phyloP scores from a whole-genome alignment of 148 eudicot genomes.

The Fagopyrum tataricum region DNA sequence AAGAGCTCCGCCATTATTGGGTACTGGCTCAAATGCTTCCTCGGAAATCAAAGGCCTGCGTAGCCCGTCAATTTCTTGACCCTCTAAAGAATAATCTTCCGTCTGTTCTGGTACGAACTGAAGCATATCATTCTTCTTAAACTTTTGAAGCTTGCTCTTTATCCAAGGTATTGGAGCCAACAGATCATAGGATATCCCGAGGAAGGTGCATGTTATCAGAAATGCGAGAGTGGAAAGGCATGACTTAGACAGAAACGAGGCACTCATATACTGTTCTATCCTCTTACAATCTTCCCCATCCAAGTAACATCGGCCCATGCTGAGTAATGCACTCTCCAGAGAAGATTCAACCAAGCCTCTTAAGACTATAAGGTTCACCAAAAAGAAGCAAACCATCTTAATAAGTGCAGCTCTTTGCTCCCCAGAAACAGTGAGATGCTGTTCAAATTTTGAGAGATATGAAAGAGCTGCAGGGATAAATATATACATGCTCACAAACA shows the following conservation, averaged over 20 bases:
- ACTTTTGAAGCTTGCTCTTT: slow-evolving; percentile 66
- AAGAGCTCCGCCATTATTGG: slow-evolving; percentile 26
- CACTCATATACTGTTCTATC: slow-evolving; percentile 88
- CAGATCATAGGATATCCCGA: slow-evolving; percentile 91
- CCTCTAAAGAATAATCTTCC: slow-evolving; percentile 61
- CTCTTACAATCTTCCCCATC: slow-evolving; percentile 93
- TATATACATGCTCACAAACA: slow-evolving; percentile 95
- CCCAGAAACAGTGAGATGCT: slow-evolving; percentile 80
- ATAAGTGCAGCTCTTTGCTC: slow-evolving; percentile 93
- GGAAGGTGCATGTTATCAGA: slow-evolving; percentile 81
- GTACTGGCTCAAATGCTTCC: slow-evolving; percentile 29
- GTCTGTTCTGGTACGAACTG: slow-evolving; percentile 81
- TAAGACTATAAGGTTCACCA: slow-evolving; percentile 77
- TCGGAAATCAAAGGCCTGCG: slow-evolving; percentile 66
- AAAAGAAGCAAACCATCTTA: slow-evolving; percentile 94
- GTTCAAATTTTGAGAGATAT: slow-evolving; percentile 81
- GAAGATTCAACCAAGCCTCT: slow-evolving; percentile 93
- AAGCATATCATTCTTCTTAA: slow-evolving; percentile 88
- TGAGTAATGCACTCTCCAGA: slow-evolving; percentile 63
- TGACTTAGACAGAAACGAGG: slow-evolving; percentile 78
- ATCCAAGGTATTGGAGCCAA: slow-evolving; percentile 96
- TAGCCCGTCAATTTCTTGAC: slow-evolving; percentile 44
- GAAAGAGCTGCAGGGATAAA: slow-evolving; percentile 86
- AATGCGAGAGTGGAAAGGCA: slow-evolving; percentile 91
- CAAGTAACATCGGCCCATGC: slow-evolving; percentile 92